phyloP scores from a whole-genome alignment of 1,284 basidiomycete species.

The Cystobasidium slooffiae region DNA sequence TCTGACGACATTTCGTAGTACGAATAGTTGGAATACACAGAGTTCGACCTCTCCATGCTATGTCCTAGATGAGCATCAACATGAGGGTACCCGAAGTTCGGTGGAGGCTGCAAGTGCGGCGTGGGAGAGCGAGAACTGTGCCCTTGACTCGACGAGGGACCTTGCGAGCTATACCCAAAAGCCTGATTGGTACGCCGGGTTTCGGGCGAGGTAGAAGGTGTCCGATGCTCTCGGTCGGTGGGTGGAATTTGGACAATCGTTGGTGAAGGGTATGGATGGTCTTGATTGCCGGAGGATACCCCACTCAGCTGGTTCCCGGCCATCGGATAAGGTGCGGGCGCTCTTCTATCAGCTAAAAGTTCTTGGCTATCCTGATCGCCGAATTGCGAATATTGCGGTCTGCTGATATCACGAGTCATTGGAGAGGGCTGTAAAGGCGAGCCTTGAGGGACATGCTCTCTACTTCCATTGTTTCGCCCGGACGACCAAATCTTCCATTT shows the following conservation, averaged over 20 bases:
- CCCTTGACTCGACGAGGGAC: not conserved
- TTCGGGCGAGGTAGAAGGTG: not conserved
- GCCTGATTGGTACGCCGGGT: not conserved
- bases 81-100: too few relatives aligned
- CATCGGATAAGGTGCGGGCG: too few relatives aligned
- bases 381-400: not conserved
- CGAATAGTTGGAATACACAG: slow-evolving; percentile 41
- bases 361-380: slow-evolving; percentile 4
- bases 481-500: slow-evolving; percentile 21
- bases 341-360: not conserved
- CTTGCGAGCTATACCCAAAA: not conserved
- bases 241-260: too few relatives aligned
- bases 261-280: too few relatives aligned
- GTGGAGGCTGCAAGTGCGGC: not conserved
- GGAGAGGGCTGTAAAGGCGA: slow-evolving; percentile 3
- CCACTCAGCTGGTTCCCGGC: too few relatives aligned
- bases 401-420: not conserved
- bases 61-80: not conserved
- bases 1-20: slow-evolving; percentile 38
- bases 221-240: too few relatives aligned
- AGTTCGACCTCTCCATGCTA: slow-evolving; percentile 13
- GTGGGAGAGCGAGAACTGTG: not conserved
- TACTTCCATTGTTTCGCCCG: slow-evolving; percentile 1
- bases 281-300: too few relatives aligned
- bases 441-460: slow-evolving; percentile 7